A percentile compares a stretch with the other conserved stretches of the same genome.
Conservation (phyloP, 2,329 filamentous ascomycete species). For the Stagonosporopsis chrysanthemi region DNA sequence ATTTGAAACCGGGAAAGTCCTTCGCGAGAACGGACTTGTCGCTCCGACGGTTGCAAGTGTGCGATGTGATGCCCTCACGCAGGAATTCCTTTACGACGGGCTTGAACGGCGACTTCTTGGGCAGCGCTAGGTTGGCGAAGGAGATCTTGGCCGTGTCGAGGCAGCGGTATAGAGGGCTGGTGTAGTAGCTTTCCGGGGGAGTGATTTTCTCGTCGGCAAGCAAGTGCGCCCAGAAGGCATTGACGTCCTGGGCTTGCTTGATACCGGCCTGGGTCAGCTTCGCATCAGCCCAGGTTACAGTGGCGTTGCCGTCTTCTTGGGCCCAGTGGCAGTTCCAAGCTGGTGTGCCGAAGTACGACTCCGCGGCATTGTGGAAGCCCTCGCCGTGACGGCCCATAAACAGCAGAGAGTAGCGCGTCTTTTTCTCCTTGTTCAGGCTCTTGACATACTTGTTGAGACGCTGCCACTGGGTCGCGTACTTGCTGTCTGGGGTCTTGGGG, state of each 20-base stretch:
- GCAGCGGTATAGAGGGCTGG: constrained; percentile 69
- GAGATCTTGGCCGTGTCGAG: constrained; percentile 69
- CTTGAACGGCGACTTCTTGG: constrained; percentile 59
- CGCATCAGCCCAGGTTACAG: constrained; percentile 69
- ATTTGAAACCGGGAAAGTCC: constrained; percentile 60
- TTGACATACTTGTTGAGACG: constrained; percentile 67
- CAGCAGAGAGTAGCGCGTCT: constrained; percentile 68
- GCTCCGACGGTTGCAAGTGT: constrained; percentile 72
- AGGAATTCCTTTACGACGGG: constrained; percentile 70
- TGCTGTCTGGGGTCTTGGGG: constrained; percentile 40
- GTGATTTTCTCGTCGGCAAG: constrained; percentile 61
- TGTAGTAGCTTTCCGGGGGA: constrained; percentile 70
- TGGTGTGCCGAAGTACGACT: constrained; percentile 71
- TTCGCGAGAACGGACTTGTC: constrained; percentile 60
- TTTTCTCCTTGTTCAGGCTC: constrained; percentile 60
- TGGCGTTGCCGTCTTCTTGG: constrained; percentile 68
- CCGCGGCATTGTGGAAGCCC: constrained; percentile 70
- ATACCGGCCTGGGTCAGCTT: constrained; percentile 66
- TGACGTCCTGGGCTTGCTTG: constrained; percentile 64
- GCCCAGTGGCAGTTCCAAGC: constrained; percentile 77
- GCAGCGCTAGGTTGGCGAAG: constrained; percentile 63
- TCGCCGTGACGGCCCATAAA: constrained; percentile 75
- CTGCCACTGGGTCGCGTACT: constrained; percentile 67
- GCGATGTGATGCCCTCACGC: constrained; percentile 71
- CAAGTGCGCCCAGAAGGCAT: constrained; percentile 66